These are phyloP conservation scores for Vickermania spadyakhi DNA, from an alignment of 208 protist genomes.

Conservation along the genomic window DNA sequence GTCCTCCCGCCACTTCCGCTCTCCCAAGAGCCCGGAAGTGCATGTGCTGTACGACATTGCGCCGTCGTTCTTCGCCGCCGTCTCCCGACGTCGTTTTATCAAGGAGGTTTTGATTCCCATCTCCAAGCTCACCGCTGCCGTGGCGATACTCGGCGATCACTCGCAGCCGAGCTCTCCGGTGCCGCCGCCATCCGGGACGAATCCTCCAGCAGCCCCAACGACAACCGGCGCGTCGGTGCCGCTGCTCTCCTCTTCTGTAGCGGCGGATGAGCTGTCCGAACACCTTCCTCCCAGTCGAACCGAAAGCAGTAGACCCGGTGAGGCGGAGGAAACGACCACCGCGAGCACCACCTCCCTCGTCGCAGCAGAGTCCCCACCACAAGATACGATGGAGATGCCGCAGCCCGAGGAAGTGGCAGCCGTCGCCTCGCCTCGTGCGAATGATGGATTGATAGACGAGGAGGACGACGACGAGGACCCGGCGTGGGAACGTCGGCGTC, in stretches of 20 bases:
- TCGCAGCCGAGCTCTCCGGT: neutral
- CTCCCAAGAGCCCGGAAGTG: neutral
- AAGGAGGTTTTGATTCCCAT: slow-evolving; percentile 38
- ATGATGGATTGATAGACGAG: neutral
- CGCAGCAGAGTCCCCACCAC: neutral
- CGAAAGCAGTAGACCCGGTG: too few species aligned
- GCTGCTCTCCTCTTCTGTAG: neutral
- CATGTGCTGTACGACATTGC: slow-evolving; percentile 65
- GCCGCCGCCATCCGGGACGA: neutral
- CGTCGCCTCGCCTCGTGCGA: neutral
- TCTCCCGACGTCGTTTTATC: slow-evolving; percentile 28
- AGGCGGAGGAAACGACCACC: neutral
- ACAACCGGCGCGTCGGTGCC: neutral
- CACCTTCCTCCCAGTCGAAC: neutral
- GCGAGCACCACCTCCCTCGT: neutral
- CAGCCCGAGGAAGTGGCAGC: too few species aligned
- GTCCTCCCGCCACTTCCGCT: neutral
- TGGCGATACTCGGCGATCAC: too few species aligned
- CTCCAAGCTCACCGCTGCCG: too few species aligned
- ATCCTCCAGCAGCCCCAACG: neutral
- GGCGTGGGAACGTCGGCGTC: too few species aligned
- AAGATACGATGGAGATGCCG: too few species aligned
- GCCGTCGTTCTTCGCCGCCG: slow-evolving; percentile 56
- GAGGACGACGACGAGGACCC: neutral
- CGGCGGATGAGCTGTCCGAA: neutral